phyloP scores from a whole-genome alignment of 306 rosid genomes.

The Cajanus cajan region DNA sequence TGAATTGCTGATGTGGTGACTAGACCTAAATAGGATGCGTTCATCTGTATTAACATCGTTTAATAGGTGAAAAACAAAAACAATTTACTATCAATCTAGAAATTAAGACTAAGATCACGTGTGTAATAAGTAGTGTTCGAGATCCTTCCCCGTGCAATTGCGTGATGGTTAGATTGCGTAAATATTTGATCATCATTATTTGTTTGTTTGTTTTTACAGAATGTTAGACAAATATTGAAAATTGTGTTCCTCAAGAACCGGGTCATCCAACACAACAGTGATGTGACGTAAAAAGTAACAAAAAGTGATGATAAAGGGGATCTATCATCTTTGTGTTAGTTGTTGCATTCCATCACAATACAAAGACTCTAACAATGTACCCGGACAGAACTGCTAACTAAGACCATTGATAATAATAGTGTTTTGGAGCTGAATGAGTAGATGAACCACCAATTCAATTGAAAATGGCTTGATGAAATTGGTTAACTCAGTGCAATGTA shows the following conservation, averaged over 20 bases:
- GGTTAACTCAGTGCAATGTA: background rate
- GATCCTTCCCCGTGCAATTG: background rate
- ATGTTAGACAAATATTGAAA: background rate
- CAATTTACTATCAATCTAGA: no score
- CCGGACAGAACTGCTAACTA: conserved; percentile 32
- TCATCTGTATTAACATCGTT: background rate
- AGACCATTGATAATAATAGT: no score
- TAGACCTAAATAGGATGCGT: background rate
- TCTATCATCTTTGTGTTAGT: conserved; percentile 31
- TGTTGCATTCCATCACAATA: conserved; percentile 1
- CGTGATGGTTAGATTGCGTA: background rate
- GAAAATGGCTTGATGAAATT: background rate
- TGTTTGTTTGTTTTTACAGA: background rate
- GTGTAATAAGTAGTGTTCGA: background rate
- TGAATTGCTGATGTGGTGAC: background rate
- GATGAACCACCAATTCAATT: background rate
- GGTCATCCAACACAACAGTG: background rate
- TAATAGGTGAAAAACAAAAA: background rate
- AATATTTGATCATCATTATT: background rate
- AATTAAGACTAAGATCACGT: background rate
- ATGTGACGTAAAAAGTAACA: background rate
- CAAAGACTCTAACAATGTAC: conserved; percentile 34
- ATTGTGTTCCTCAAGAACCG: background rate
- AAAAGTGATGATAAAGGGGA: background rate
- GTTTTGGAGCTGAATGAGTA: no score